These are phyloP conservation scores for Starmerella riodocensis DNA, from an alignment of 805 yeast genomes.

Conservation along the genomic window DNA sequence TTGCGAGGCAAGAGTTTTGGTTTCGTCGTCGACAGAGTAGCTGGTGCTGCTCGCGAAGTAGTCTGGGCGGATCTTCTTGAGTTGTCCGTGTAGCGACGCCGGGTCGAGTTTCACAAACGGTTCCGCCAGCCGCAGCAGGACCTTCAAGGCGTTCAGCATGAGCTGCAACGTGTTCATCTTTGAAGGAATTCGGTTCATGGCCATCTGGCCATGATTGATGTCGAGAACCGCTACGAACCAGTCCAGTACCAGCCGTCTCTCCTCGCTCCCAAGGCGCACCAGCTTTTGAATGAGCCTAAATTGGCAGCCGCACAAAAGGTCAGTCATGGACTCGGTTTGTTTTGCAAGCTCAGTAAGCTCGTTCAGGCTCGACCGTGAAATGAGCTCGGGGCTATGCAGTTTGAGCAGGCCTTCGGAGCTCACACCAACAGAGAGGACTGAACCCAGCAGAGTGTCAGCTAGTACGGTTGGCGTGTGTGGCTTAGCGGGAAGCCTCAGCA, in stretches of 20 bases:
- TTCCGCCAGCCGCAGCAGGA: constrained; percentile 58
- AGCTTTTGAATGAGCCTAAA: constrained; percentile 56
- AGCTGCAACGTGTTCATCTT: constrained; percentile 66
- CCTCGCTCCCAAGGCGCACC: constrained; percentile 53
- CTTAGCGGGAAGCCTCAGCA: constrained; percentile 1
- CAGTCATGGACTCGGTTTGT: constrained; percentile 22
- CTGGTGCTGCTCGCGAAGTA: constrained; percentile 46
- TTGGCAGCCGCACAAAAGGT: constrained; percentile 41
- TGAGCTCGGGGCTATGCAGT: constrained; percentile 28
- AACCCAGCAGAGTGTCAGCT: constrained; percentile 4
- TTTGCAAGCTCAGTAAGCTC: constrained; percentile 32
- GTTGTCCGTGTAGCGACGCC: constrained; percentile 30
- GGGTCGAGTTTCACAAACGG: constrained; percentile 62
- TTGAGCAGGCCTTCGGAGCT: constrained; percentile 1
- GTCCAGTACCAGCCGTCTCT: constrained; percentile 50
- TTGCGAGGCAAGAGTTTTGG: constrained; percentile 65
- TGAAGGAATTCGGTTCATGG: constrained; percentile 54
- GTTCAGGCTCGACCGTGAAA: constrained; percentile 9
- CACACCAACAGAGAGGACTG: not conserved
- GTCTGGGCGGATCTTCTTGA: constrained; percentile 63
- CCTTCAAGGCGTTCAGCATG: constrained; percentile 59
- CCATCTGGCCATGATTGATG: constrained; percentile 73
- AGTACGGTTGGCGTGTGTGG: constrained; percentile 8
- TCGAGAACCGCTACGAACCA: constrained; percentile 69
- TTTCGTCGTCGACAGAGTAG: constrained; percentile 63